phyloP scores from a whole-genome alignment of 306 rosid species.

The Acacia confusa region DNA sequence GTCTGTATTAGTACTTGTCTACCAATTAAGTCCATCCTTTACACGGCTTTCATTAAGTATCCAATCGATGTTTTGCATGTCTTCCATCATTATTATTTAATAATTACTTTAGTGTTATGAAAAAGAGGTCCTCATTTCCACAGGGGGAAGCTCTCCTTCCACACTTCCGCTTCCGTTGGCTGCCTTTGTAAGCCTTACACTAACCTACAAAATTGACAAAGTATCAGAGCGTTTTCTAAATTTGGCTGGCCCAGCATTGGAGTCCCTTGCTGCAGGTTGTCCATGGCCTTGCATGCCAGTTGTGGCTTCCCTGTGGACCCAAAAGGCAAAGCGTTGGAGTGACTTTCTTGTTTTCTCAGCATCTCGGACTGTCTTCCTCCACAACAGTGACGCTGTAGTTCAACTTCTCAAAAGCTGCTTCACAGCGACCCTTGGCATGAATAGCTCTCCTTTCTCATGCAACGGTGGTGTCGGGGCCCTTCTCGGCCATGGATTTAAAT shows the following conservation, averaged over 20 bases:
- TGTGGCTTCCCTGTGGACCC: conserved; percentile 98
- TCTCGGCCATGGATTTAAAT: conserved; percentile 88
- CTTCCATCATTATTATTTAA: conserved; percentile 14
- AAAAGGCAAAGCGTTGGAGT: conserved; percentile 90
- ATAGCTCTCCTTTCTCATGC: conserved; percentile 57
- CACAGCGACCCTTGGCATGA: conserved; percentile 83
- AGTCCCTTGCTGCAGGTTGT: conserved; percentile 90
- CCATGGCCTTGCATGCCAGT: conserved; percentile 99
- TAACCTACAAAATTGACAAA: conserved; percentile 89
- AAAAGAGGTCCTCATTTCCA: conserved; percentile 4
- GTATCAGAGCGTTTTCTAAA: conserved; percentile 79
- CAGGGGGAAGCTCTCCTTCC: conserved; percentile 88
- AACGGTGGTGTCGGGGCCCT: conserved; percentile 88
- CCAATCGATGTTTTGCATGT: conserved; percentile 12
- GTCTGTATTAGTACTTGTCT: not conserved
- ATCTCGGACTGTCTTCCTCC: conserved; percentile 92
- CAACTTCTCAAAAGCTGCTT: conserved; percentile 95
- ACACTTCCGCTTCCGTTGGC: conserved; percentile 97
- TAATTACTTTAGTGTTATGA: conserved; percentile 10
- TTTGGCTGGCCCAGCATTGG: conserved; percentile 93
- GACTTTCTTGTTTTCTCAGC: conserved; percentile 92
- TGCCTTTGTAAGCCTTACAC: conserved; percentile 93
- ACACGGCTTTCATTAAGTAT: conserved; percentile 9
- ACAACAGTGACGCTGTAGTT: conserved; percentile 69
- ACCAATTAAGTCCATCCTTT: conserved; percentile 8